A percentile compares a stretch with the other conserved stretches of the same genome.
These are phyloP conservation scores for Colletotrichum sansevieriae DNA, from an alignment of 2,329 filamentous ascomycete species.

Conservation along the genomic window DNA sequence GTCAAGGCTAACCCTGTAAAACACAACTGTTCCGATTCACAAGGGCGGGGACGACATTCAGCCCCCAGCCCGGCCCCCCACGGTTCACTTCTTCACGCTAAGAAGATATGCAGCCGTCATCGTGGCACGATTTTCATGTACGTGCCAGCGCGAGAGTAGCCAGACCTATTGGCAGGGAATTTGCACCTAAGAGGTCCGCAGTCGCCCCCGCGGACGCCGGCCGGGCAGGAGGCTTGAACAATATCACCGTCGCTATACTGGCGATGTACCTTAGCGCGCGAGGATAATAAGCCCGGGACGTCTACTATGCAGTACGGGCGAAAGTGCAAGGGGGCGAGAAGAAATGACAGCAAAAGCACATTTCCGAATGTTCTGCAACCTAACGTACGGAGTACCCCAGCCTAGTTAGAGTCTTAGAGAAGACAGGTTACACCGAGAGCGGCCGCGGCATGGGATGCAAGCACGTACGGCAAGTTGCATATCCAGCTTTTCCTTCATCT, in stretches of 20 bases:
- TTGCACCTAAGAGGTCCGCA: too few relatives aligned
- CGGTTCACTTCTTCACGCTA: conserved; percentile 6
- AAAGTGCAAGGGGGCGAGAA: not conserved
- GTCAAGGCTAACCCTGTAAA: not conserved
- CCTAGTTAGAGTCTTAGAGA: not conserved
- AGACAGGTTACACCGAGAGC: conserved; percentile 5
- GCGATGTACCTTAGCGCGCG: not conserved
- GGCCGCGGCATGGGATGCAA: not conserved
- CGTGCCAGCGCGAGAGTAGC: too few relatives aligned
- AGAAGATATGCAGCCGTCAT: not conserved
- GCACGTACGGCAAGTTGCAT: not conserved
- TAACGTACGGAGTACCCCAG: not conserved
- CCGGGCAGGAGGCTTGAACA: not conserved
- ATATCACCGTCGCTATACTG: not conserved
- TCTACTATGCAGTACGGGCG: not conserved
- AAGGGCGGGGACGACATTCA: conserved; percentile 9
- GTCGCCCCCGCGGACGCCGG: conserved; percentile 14
- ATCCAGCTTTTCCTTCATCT: not conserved
- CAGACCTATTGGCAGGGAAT: too few relatives aligned
- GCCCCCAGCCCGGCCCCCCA: not conserved
- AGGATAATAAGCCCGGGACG: not conserved
- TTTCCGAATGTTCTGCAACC: not conserved
- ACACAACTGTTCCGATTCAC: not conserved
- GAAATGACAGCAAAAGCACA: not conserved
- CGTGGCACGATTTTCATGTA: conserved; percentile 1